These are phyloP conservation scores for Vigna radiata DNA, from an alignment of 306 rosid genomes.

Conservation along the genomic window DNA sequence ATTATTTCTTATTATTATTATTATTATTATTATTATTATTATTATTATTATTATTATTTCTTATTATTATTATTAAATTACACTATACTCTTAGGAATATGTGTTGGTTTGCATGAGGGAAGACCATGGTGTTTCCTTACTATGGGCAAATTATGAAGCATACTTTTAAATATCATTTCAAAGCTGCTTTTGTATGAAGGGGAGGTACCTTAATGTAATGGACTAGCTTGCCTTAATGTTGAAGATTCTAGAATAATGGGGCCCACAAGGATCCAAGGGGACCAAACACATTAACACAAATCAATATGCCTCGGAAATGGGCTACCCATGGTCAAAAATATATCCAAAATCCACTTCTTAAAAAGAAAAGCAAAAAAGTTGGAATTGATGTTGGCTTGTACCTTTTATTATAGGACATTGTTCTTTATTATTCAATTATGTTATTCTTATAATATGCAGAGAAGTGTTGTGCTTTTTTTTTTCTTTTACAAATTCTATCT, in stretches of 20 bases:
- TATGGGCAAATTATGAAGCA: slow-evolving; percentile 14
- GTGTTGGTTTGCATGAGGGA: background rate
- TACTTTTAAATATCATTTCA: background rate
- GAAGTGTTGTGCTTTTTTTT: background rate
- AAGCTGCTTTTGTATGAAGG: slow-evolving; percentile 9
- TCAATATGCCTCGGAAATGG: slow-evolving; percentile 49
- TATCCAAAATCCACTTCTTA: slow-evolving; percentile 38
- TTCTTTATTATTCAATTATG: background rate
- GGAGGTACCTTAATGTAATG: slow-evolving; percentile 42
- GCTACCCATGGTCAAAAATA: slow-evolving; percentile 45
- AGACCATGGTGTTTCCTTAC: background rate
- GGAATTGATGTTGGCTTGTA: slow-evolving; percentile 1
- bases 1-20: no score
- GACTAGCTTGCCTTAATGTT: slow-evolving; percentile 45
- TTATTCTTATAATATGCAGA: background rate
- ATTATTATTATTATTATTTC: no score
- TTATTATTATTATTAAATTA: background rate
- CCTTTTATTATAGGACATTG: background rate
- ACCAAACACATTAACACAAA: slow-evolving; percentile 15
- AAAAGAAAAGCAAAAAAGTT: slow-evolving; percentile 41
- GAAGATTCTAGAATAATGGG: slow-evolving; percentile 41
- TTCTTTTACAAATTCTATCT: background rate
- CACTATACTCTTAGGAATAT: background rate
- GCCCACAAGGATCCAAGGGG: slow-evolving; percentile 39
- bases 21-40: no score